Base-by-base conservation (phyloP, 2,329 filamentous ascomycete genomes). In the Fusarium sp. region DNA sequence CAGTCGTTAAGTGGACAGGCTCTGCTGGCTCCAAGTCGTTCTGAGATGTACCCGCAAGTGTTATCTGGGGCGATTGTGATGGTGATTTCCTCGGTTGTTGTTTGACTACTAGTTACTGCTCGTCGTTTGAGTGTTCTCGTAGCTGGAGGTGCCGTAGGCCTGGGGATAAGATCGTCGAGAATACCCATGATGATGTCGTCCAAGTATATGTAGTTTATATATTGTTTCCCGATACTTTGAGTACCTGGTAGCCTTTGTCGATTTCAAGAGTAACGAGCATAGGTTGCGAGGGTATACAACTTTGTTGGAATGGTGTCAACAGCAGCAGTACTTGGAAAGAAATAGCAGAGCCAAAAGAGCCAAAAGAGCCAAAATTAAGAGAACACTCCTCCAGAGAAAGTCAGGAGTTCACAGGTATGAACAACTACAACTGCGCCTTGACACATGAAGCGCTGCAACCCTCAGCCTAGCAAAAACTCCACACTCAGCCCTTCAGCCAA, bases 41-140 rank as follows among this genome's bases (percentile, higher is more conserved):
- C 67, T 14, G 67, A 71, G 16, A 71, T 63, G 42, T 33, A 71
- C 15, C 68, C 68, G 14, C 68, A 71, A 31, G 56, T 41, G n/a
- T 33, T 51, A 23, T 71, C 52, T 4, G 68, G 62, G 4, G 56
- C 68, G 12, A 58, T 49, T 4, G 57, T 52, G 35, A 68, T 29
- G 3, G 39, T 21, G 4, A 35, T 23, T 3, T 46, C 29, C 10
- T 57, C 27, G 0, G n/a, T n/a, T 33, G 37, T 33, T 27, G 54
- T 23, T 12, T 49, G n/a, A 11, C 54, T 33, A 12, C 48, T 46
- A 23, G 38, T 57, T 52, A 16, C 51, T 45, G 33, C n/a, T 56
- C 63, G 67, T 31, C 48, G 46, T 18, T 59, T 9, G 25, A 71
- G 57, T 18, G 62, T 46, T 7, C 61, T 35, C 10, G 31, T 54